Conservation (phyloP, 352 stramenopile species). For the Pythium plurisporium region DNA sequence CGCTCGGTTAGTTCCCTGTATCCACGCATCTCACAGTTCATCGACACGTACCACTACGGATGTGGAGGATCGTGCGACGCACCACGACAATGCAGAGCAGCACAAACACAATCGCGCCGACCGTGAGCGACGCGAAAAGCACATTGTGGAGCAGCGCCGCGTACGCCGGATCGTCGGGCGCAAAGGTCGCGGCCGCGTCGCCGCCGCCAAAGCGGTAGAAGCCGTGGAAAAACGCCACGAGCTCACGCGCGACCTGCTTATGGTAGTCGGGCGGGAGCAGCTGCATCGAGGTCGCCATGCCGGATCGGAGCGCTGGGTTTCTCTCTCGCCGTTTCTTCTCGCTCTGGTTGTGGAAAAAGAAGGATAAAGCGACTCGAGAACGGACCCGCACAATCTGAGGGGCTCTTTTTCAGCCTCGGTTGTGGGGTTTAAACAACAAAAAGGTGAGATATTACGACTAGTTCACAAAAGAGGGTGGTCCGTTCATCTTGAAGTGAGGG, state of each 20-base stretch:
- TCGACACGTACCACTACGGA: conserved; percentile 58
- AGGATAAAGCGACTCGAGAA: neutral
- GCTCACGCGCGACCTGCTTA: conserved; percentile 53
- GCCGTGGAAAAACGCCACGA: conserved; percentile 71
- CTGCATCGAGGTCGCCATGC: conserved; percentile 28
- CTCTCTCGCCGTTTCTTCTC: neutral
- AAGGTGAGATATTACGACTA: neutral
- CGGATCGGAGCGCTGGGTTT: neutral
- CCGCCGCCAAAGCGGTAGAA: conserved; percentile 75
- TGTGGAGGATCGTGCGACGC: conserved; percentile 64
- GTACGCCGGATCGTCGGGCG: conserved; percentile 50
- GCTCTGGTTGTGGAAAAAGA: neutral
- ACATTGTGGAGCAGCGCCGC: conserved; percentile 64
- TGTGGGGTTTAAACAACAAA: neutral
- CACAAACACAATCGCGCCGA: conserved; percentile 61
- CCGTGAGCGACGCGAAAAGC: conserved; percentile 56
- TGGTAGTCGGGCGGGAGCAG: conserved; percentile 70
- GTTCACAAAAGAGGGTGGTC: neutral
- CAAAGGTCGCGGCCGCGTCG: conserved; percentile 37
- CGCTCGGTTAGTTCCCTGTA: too few relatives aligned
- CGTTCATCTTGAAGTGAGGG: conserved; percentile 3
- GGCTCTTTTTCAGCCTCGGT: neutral
- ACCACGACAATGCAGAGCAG: conserved; percentile 62
- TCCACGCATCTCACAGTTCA: too few relatives aligned
- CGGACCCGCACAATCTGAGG: neutral